Evolutionary conservation across 202 grass and related monocot genomes (phyloP).

Genomic region (Thinopyrum obtusiflorum): DNA sequence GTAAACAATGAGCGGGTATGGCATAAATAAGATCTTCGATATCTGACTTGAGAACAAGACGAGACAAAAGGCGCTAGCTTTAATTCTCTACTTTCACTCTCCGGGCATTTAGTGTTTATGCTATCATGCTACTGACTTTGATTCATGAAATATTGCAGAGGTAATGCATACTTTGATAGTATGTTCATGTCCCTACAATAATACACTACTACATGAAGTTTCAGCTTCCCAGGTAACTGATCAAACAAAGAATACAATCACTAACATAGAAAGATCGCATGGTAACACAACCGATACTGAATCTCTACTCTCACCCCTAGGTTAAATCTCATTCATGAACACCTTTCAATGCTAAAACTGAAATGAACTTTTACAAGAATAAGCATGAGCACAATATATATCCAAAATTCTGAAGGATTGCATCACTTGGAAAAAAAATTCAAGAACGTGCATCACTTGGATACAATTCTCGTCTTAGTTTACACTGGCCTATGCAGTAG

Average conservation of each 20-base stretch:
- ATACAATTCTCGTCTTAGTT: neutral
- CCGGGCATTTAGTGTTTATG: neutral
- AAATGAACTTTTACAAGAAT: neutral
- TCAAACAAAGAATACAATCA: neutral
- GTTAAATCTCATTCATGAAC: neutral
- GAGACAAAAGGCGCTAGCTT: neutral
- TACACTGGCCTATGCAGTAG: neutral
- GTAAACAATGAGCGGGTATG: neutral
- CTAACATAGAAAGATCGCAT: neutral
- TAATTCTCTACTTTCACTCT: neutral
- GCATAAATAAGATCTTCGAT: neutral
- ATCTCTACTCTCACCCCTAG: neutral
- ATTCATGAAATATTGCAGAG: neutral
- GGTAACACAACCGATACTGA: neutral
- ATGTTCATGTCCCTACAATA: neutral
- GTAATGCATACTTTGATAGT: neutral
- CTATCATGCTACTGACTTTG: neutral
- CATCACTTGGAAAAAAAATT: neutral
- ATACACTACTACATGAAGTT: neutral
- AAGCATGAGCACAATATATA: neutral
- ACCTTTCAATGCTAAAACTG: neutral
- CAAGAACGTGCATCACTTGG: neutral
- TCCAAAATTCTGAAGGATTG: neutral
- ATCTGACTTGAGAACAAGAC: neutral
- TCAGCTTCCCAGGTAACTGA: neutral